These are phyloP conservation scores for Hymenoscyphus scutula DNA, from an alignment of 2,329 filamentous ascomycete species.

Conservation along the genomic window DNA sequence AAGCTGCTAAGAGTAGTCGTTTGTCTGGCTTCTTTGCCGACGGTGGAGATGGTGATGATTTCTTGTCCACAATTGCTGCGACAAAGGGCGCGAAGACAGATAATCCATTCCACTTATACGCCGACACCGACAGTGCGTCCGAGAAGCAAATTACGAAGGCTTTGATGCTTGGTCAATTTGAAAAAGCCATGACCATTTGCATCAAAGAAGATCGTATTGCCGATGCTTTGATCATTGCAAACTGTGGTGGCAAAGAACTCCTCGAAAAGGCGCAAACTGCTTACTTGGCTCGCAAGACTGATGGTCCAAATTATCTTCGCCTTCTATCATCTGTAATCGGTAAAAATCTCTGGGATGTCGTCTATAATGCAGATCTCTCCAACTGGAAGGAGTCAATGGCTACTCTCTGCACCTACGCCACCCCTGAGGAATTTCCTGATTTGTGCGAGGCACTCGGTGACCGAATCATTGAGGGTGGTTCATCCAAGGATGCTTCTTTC, in stretches of 20 bases:
- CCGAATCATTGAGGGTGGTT: conserved; percentile 73
- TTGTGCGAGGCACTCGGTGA: conserved; percentile 94
- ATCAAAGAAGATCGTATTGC: conserved; percentile 86
- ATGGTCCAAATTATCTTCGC: conserved; percentile 86
- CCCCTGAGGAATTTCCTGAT: conserved; percentile 86
- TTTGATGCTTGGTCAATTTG: conserved; percentile 86
- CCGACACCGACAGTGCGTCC: conserved; percentile 75
- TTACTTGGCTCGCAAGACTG: conserved; percentile 80
- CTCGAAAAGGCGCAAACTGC: conserved; percentile 91
- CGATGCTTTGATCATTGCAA: conserved; percentile 96
- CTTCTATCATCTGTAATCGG: conserved; percentile 87
- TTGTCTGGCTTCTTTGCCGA: conserved; percentile 80
- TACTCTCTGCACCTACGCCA: conserved; percentile 90
- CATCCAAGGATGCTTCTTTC: conserved; percentile 89
- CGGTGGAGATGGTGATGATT: conserved; percentile 73
- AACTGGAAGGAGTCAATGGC: conserved; percentile 99
- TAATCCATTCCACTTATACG: conserved; percentile 88
- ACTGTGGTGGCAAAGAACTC: conserved; percentile 89
- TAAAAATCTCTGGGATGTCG: conserved; percentile 97
- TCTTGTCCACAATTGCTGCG: conserved; percentile 78
- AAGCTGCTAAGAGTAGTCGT: conserved; percentile 54
- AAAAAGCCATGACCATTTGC: conserved; percentile 84
- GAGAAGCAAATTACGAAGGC: conserved; percentile 87
- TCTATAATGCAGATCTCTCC: conserved; percentile 88
- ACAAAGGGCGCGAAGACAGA: conserved; percentile 92